phyloP scores from a whole-genome alignment of 768 basidiomycete species.

The Pulveroboletus sp. region DNA sequence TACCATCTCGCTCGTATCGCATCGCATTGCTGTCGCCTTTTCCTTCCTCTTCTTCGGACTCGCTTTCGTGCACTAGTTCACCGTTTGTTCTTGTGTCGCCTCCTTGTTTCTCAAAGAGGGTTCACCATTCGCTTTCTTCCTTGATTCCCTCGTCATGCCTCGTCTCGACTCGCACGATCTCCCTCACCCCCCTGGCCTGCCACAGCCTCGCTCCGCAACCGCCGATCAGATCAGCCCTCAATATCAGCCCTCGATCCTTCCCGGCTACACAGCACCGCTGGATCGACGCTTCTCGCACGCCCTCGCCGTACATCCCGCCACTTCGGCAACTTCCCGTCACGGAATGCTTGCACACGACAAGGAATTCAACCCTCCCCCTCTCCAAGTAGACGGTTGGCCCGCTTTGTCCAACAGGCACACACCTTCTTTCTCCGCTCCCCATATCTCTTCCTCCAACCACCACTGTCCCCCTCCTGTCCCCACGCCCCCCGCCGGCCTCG shows the following conservation, averaged over 20 bases:
- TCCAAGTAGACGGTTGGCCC: constrained; percentile 30
- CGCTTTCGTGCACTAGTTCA: constrained; percentile 31
- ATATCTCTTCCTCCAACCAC: constrained; percentile 43
- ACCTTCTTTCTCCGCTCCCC: constrained; percentile 20
- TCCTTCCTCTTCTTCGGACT: constrained; percentile 15
- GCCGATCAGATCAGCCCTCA: constrained; percentile 25
- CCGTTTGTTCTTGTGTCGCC: constrained; percentile 23
- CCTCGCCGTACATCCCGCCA: constrained; percentile 13
- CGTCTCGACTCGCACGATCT: constrained; percentile 41
- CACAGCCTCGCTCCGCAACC: constrained; percentile 24
- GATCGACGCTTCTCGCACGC: constrained; percentile 24
- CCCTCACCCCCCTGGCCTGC: constrained; percentile 33
- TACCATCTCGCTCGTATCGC: constrained; percentile 28
- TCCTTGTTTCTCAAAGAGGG: constrained; percentile 27
- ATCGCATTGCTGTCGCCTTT: constrained; percentile 34
- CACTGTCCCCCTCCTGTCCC: constrained; percentile 37
- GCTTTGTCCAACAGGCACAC: constrained; percentile 34
- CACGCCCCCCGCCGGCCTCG: constrained; percentile 20
- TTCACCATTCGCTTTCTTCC: constrained; percentile 6
- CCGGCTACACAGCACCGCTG: constrained; percentile 7
- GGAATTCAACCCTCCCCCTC: constrained; percentile 30
- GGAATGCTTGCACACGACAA: constrained; percentile 36
- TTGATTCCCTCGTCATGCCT: constrained; percentile 36
- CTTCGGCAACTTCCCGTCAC: constrained; percentile 33
- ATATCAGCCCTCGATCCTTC: constrained; percentile 13